phyloP scores from a whole-genome alignment of 2,329 filamentous ascomycete species.

The Epichloe bromicola region DNA sequence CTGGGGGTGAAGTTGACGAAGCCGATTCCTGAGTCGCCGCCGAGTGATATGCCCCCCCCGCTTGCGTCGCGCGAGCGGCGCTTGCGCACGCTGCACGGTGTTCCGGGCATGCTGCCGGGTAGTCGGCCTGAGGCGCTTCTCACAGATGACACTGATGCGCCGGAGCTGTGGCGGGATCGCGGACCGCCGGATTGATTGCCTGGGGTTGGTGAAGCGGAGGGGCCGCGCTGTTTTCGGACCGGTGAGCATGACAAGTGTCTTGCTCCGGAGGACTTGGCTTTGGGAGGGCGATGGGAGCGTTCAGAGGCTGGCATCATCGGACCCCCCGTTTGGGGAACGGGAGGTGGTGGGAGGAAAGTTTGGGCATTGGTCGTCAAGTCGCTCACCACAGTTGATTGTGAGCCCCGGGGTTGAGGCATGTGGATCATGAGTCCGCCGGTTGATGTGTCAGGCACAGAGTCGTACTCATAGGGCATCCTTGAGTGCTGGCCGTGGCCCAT shows the following conservation, averaged over 20 bases:
- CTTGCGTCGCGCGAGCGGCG: slow-evolving; percentile 24
- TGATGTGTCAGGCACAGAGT: slow-evolving; percentile 17
- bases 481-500: slow-evolving; percentile 27
- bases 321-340: slow-evolving; percentile 3
- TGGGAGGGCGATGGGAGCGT: slow-evolving; percentile 32
- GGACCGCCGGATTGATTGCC: slow-evolving; percentile 12
- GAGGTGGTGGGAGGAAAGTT: slow-evolving; percentile 22
- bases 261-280: slow-evolving; percentile 41
- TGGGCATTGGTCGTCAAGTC: slow-evolving; percentile 21
- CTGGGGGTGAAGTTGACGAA: slow-evolving; percentile 87
- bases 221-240: slow-evolving; percentile 29
- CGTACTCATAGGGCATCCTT: slow-evolving; percentile 29
- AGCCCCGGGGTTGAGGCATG: slow-evolving; percentile 33
- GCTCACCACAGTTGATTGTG: slow-evolving; percentile 23
- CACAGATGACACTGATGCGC: slow-evolving; percentile 21
- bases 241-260: slow-evolving; percentile 30
- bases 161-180: slow-evolving; percentile 26
- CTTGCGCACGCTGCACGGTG: slow-evolving; percentile 27
- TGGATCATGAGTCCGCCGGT: slow-evolving; percentile 37
- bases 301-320: slow-evolving; percentile 16
- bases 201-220: slow-evolving; percentile 28
- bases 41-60: slow-evolving; percentile 14
- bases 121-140: slow-evolving; percentile 24
- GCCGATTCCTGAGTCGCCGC: slow-evolving; percentile 27
- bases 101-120: slow-evolving; percentile 23